Evolutionary conservation across 768 basidiomycete species (phyloP).

Genomic region (Dioszegia crocea): DNA sequence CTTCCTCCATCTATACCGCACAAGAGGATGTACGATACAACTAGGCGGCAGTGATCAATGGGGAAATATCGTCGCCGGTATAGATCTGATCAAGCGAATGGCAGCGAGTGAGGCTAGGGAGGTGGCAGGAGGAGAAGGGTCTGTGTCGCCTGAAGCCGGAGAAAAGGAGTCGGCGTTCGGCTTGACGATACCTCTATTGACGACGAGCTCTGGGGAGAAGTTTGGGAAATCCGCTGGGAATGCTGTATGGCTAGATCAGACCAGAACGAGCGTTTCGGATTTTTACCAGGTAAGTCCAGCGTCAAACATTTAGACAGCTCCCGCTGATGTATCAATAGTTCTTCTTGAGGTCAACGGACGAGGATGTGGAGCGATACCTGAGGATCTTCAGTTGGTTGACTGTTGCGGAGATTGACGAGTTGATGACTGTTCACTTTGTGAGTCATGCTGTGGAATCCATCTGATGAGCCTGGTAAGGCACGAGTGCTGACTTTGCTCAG

Average conservation of each 20-base stretch:
- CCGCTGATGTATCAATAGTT: slow-evolving; percentile 58
- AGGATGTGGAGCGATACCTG: slow-evolving; percentile 72
- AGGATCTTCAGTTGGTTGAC: slow-evolving; percentile 77
- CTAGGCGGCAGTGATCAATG: slow-evolving; percentile 97
- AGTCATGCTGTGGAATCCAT: too few relatives aligned
- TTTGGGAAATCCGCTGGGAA: slow-evolving; percentile 97
- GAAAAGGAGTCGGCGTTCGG: slow-evolving; percentile 59
- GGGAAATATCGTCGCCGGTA: slow-evolving; percentile 93
- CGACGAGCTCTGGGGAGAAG: slow-evolving; percentile 83
- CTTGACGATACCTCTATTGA: slow-evolving; percentile 88
- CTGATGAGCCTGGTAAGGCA: too few relatives aligned
- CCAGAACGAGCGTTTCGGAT: slow-evolving; percentile 77
- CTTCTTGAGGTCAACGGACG: slow-evolving; percentile 76
- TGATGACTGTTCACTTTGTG: slow-evolving; percentile 63
- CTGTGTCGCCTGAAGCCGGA: background rate
- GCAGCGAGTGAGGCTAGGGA: background rate
- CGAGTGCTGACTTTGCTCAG: slow-evolving; percentile 24
- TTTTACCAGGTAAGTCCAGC: slow-evolving; percentile 75
- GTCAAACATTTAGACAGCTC: background rate
- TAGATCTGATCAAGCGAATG: slow-evolving; percentile 74
- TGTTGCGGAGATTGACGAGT: slow-evolving; percentile 56
- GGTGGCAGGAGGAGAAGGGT: background rate
- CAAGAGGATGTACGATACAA: slow-evolving; percentile 72
- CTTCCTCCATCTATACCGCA: slow-evolving; percentile 68
- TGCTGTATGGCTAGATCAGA: slow-evolving; percentile 80